Conservation (phyloP, 2,329 filamentous ascomycete genomes). For the Xylogone sp. region DNA sequence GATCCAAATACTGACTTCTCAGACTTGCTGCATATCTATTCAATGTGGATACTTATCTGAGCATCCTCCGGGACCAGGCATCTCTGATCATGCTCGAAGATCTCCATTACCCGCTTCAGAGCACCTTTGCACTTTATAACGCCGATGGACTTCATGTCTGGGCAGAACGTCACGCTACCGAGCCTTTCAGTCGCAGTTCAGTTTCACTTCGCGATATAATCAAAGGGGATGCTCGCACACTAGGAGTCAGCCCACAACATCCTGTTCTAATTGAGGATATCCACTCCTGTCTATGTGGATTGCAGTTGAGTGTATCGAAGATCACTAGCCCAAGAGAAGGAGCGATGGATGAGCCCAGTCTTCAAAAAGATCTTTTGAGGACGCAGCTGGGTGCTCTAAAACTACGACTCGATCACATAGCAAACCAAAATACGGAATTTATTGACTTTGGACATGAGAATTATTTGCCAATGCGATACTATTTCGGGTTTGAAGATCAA, state of each 20-base stretch:
- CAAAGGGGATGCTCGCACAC: not conserved
- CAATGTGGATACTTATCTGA: conserved; percentile 37
- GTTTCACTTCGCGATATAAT: conserved; percentile 14
- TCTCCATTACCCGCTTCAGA: conserved; percentile 31
- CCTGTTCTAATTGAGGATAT: conserved; percentile 21
- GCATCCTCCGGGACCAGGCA: conserved; percentile 28
- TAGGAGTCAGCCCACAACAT: not conserved
- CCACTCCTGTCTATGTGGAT: conserved; percentile 19
- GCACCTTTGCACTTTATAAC: conserved; percentile 34
- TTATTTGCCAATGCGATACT: conserved; percentile 12
- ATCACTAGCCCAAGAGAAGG: conserved; percentile 3
- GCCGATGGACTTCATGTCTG: conserved; percentile 33
- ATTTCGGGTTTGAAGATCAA: conserved; percentile 20
- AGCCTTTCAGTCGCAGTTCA: conserved; percentile 28
- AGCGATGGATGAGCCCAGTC: conserved; percentile 3
- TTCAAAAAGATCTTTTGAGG: conserved; percentile 14
- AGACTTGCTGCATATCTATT: conserved; percentile 33
- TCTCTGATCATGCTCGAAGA: conserved; percentile 32
- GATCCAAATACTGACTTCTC: conserved; percentile 4
- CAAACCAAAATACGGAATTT: conserved; percentile 3
- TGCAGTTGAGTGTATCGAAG: conserved; percentile 17
- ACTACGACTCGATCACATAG: conserved; percentile 10
- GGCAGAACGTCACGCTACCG: conserved; percentile 28
- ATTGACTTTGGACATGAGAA: conserved; percentile 10
- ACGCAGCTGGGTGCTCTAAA: conserved; percentile 16